Evolutionary conservation across 345 rosid species (phyloP).

Genomic region (Syzygium aqueum): DNA sequence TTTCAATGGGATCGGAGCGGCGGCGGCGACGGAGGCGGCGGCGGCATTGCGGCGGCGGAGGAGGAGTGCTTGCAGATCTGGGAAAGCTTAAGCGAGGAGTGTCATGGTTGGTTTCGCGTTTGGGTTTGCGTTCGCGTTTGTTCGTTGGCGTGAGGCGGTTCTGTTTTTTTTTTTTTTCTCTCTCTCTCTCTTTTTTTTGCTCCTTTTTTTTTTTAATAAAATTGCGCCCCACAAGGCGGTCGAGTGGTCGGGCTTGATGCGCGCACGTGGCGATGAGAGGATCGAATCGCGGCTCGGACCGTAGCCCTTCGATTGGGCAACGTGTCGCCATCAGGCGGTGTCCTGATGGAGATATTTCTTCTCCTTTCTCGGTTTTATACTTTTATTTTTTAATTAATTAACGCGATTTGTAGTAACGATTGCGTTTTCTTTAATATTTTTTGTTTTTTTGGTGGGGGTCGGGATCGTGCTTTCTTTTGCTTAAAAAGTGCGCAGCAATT

Average conservation of each 20-base stretch:
- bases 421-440: no score
- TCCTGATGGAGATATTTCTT: not conserved
- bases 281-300: not conserved
- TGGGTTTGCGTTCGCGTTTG: not conserved
- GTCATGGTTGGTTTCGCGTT: not conserved
- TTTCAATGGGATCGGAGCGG: not conserved
- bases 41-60: not conserved
- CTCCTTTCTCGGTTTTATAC: not conserved
- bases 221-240: not conserved
- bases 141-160: not conserved
- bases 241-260: not conserved
- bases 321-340: not conserved
- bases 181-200: not conserved
- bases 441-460: no score
- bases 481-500: not conserved
- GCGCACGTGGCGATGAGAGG: not conserved
- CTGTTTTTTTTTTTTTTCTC: no score
- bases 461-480: no score
- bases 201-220: not conserved
- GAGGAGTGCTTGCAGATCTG: constrained; percentile 9
- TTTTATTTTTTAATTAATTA: not conserved
- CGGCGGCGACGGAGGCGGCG: not conserved
- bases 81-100: not conserved
- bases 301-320: not conserved
- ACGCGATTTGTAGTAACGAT: not conserved